These are phyloP conservation scores for Tanacetum coccineum DNA, from an alignment of 129 eudicot genomes.

Conservation along the genomic window DNA sequence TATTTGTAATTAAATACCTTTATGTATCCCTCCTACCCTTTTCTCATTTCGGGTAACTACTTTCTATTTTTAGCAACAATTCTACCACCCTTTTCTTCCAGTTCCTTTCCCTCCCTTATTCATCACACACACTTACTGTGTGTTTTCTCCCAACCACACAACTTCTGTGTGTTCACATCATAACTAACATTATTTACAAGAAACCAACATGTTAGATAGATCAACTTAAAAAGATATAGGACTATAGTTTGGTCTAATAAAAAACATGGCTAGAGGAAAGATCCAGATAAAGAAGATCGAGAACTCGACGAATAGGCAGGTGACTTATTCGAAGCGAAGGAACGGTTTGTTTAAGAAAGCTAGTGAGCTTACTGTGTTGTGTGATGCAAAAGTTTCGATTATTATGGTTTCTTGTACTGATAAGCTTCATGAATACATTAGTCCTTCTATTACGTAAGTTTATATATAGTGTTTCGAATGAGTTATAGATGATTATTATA, in stretches of 20 bases:
- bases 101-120: slow-evolving; percentile 7
- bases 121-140: slow-evolving; percentile 20
- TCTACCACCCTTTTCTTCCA: slow-evolving; percentile 23
- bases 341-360: slow-evolving; percentile 77
- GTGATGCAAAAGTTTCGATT: slow-evolving; percentile 75
- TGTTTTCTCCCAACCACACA: slow-evolving; percentile 19
- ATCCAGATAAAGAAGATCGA: slow-evolving; percentile 84
- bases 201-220: slow-evolving; percentile 19
- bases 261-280: slow-evolving; percentile 71
- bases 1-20: slow-evolving; percentile 25
- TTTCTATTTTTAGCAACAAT: slow-evolving; percentile 42
- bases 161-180: slow-evolving; percentile 8
- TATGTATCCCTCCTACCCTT: slow-evolving; percentile 36
- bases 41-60: slow-evolving; percentile 43
- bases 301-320: slow-evolving; percentile 78
- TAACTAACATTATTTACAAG: slow-evolving; percentile 2
- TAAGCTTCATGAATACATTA: slow-evolving; percentile 81
- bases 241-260: neutral
- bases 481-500: slow-evolving; percentile 1
- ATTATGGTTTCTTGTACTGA: slow-evolving; percentile 67
- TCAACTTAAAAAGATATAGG: neutral
- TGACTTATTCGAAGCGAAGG: slow-evolving; percentile 69
- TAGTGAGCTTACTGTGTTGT: slow-evolving; percentile 64
- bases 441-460: slow-evolving; percentile 56
- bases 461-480: neutral